These are phyloP conservation scores for Podosphaera aphanis DNA, from an alignment of 2,329 filamentous ascomycete genomes.

Conservation along the genomic window DNA sequence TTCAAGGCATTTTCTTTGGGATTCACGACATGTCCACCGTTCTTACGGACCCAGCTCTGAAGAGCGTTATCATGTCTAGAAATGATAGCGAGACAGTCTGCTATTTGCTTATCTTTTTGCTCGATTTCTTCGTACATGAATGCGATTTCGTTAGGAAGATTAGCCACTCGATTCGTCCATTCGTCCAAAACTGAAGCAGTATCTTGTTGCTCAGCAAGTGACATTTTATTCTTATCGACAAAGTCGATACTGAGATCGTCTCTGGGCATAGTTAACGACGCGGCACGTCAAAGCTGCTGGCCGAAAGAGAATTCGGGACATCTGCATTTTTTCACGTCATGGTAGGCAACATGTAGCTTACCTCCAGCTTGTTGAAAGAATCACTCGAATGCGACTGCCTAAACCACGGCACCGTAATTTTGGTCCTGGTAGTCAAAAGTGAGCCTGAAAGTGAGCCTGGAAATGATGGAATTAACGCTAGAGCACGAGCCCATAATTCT, in stretches of 20 bases:
- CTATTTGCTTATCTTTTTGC: constrained; percentile 52
- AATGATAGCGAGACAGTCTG: constrained; percentile 44
- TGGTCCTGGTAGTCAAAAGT: not conserved
- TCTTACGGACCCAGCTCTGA: constrained; percentile 59
- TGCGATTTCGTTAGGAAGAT: constrained; percentile 59
- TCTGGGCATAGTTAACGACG: constrained; percentile 34
- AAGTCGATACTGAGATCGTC: constrained; percentile 51
- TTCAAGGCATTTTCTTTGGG: constrained; percentile 50
- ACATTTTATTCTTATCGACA: constrained; percentile 29
- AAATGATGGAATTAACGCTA: not conserved
- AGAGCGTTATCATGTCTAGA: constrained; percentile 49
- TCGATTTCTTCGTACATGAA: constrained; percentile 67
- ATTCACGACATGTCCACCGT: constrained; percentile 50
- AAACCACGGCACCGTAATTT: not conserved
- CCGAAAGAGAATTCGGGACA: not conserved
- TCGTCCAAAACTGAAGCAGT: constrained; percentile 53
- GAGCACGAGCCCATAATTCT: not conserved
- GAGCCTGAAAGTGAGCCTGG: not conserved
- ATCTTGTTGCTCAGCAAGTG: constrained; percentile 34
- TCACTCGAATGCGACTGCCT: not conserved
- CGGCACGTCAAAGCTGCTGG: not conserved
- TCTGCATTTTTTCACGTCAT: not conserved
- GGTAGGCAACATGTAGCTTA: not conserved
- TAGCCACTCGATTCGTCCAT: constrained; percentile 51
- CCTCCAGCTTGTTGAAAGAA: not conserved